These are phyloP conservation scores for Trichoderma semiorbis DNA, from an alignment of 2,329 filamentous ascomycete species.

Conservation along the genomic window DNA sequence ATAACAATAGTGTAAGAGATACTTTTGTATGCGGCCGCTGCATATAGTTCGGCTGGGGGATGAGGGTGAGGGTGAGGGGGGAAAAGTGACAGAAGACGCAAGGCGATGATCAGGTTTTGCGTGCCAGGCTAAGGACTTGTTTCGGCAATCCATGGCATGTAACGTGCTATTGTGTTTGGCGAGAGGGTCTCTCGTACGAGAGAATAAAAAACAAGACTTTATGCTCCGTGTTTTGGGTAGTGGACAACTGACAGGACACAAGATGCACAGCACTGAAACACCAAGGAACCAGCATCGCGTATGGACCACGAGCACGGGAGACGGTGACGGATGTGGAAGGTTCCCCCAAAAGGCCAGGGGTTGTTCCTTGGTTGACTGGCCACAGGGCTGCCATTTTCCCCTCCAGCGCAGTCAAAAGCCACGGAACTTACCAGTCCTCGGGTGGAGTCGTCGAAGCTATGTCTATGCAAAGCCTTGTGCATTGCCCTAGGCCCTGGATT, in stretches of 20 bases:
- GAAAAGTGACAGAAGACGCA: neutral
- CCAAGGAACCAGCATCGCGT: neutral
- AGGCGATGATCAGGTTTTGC: neutral
- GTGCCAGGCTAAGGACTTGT: neutral
- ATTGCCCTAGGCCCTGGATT: neutral
- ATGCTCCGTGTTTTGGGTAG: neutral
- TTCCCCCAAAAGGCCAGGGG: neutral
- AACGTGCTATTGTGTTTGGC: conserved; percentile 6
- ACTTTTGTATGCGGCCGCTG: conserved; percentile 4
- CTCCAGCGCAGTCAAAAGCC: neutral
- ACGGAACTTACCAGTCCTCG: conserved; percentile 8
- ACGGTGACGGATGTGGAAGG: conserved; percentile 16
- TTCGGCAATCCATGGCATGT: conserved; percentile 5
- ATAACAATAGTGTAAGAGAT: neutral
- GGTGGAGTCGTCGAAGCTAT: neutral
- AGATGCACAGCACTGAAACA: neutral
- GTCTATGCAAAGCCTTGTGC: conserved; percentile 1
- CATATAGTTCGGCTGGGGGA: neutral
- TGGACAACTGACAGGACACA: neutral
- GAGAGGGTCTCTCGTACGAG: conserved; percentile 3
- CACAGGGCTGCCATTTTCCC: conserved; percentile 6
- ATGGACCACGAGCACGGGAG: neutral
- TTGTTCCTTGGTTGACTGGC: neutral
- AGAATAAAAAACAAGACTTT: neutral
- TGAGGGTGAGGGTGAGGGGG: neutral